These are phyloP conservation scores for Coccomyxa sp. DNA, from an alignment of 139 green algal genomes.

Conservation along the genomic window DNA sequence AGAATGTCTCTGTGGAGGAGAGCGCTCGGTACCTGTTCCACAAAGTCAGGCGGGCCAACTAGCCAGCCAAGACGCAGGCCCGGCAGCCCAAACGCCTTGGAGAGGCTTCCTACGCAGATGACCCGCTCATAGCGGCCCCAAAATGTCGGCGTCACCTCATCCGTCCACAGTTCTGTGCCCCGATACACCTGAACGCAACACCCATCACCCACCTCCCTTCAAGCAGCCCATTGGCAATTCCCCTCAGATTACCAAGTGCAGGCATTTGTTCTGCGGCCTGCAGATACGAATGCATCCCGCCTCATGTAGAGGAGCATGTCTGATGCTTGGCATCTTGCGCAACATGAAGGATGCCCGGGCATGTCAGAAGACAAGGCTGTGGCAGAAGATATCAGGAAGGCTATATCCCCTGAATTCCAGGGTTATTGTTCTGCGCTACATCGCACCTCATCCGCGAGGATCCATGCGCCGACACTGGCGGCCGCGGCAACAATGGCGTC, in stretches of 20 bases:
- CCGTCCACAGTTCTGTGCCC: conserved; percentile 3
- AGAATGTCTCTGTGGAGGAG: too few species aligned
- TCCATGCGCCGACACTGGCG: background rate
- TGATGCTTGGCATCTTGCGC: too few species aligned
- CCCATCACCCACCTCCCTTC: background rate
- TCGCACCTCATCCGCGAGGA: conserved; percentile 1
- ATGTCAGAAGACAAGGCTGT: too few species aligned
- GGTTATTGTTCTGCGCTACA: too few species aligned
- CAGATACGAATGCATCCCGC: too few species aligned
- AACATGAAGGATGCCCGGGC: too few species aligned
- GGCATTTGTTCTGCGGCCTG: too few species aligned
- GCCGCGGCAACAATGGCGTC: background rate
- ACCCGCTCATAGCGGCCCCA: conserved; percentile 6
- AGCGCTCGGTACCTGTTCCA: background rate
- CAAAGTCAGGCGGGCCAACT: background rate
- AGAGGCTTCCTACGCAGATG: conserved; percentile 1
- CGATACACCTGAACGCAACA: background rate
- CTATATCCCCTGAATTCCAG: too few species aligned
- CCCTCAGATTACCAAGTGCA: too few species aligned
- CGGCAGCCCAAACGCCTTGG: conserved; percentile 4
- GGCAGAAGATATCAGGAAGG: too few species aligned
- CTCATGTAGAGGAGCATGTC: too few species aligned
- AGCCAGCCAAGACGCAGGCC: conserved; percentile 6
- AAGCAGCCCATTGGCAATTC: too few species aligned
- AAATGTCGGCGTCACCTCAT: background rate